Evolutionary conservation across 2,329 filamentous ascomycete genomes (phyloP).

Genomic region (Lomentospora prolificans): DNA sequence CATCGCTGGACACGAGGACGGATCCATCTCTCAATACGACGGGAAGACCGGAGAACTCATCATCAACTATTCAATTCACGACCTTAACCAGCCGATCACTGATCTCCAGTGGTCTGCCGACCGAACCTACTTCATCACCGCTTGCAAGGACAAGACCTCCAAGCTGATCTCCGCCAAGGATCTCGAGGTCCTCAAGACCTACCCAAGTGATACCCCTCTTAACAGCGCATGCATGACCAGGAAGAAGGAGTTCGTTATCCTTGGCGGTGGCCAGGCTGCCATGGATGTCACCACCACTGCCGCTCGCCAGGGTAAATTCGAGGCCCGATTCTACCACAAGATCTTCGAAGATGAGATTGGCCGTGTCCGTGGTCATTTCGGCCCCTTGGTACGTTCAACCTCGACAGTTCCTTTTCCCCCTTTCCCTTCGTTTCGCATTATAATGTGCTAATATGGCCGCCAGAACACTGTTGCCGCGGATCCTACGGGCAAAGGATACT

Average conservation of each 20-base stretch:
- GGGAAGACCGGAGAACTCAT: slow-evolving; percentile 42
- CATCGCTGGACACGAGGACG: slow-evolving; percentile 95
- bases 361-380: slow-evolving; percentile 93
- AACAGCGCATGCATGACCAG: slow-evolving; percentile 92
- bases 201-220: slow-evolving; percentile 82
- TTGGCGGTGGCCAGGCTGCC: slow-evolving; percentile 94
- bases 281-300: slow-evolving; percentile 98
- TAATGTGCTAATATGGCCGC: slow-evolving; percentile 6
- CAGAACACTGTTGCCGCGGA: slow-evolving; percentile 89
- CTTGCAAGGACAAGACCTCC: slow-evolving; percentile 94
- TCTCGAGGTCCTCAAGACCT: slow-evolving; percentile 88
- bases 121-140: slow-evolving; percentile 96
- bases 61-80: slow-evolving; percentile 52
- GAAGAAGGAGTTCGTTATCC: slow-evolving; percentile 95
- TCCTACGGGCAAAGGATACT: slow-evolving; percentile 85
- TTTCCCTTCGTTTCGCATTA: neutral
- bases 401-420: neutral
- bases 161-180: slow-evolving; percentile 84
- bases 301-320: slow-evolving; percentile 95
- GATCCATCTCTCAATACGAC: slow-evolving; percentile 83
- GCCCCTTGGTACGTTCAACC: slow-evolving; percentile 52
- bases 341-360: slow-evolving; percentile 98
- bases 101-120: slow-evolving; percentile 93
- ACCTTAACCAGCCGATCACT: slow-evolving; percentile 71
- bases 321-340: slow-evolving; percentile 99